Evolutionary conservation across 2,329 filamentous ascomycete genomes (phyloP).

Genomic region (Aspergillus sp.): DNA sequence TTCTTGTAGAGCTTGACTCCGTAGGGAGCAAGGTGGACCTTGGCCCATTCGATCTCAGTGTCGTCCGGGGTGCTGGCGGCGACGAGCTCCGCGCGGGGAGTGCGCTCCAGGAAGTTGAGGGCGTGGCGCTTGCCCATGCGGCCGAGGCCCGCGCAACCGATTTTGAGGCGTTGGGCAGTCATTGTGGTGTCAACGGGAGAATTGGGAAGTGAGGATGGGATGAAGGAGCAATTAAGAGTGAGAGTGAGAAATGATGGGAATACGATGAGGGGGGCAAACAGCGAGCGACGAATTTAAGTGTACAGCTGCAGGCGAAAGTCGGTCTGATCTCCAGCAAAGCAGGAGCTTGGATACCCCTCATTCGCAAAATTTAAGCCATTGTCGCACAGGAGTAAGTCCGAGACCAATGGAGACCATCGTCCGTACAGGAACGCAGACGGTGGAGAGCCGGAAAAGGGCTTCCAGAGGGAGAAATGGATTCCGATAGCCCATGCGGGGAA

Average conservation of each 20-base stretch:
- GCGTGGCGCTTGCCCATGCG: constrained; percentile 54
- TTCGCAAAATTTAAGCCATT: not conserved
- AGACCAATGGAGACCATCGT: not conserved
- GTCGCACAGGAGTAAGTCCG: constrained; percentile 1
- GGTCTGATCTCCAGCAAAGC: constrained; percentile 5
- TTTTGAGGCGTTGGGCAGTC: constrained; percentile 37
- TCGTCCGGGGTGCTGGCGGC: constrained; percentile 50
- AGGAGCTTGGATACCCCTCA: not conserved
- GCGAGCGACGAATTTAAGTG: constrained; percentile 10
- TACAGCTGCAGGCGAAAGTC: constrained; percentile 8
- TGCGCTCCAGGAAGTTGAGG: constrained; percentile 48
- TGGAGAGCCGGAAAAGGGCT: constrained; percentile 16
- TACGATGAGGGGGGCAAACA: not conserved
- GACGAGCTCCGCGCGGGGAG: constrained; percentile 50
- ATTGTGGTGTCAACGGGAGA: constrained; percentile 14
- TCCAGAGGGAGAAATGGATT: constrained; percentile 11
- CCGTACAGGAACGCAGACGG: not conserved
- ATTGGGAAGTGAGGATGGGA: not conserved
- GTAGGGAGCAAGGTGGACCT: constrained; percentile 49
- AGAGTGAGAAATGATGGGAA: not conserved
- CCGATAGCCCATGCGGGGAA: constrained; percentile 7
- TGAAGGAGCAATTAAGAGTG: not conserved
- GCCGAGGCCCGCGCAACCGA: constrained; percentile 51
- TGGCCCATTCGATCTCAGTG: constrained; percentile 52
- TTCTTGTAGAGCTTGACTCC: constrained; percentile 55